phyloP scores from a whole-genome alignment of 1,284 basidiomycete genomes.

The Sporisorium iseilematis-ciliati region DNA sequence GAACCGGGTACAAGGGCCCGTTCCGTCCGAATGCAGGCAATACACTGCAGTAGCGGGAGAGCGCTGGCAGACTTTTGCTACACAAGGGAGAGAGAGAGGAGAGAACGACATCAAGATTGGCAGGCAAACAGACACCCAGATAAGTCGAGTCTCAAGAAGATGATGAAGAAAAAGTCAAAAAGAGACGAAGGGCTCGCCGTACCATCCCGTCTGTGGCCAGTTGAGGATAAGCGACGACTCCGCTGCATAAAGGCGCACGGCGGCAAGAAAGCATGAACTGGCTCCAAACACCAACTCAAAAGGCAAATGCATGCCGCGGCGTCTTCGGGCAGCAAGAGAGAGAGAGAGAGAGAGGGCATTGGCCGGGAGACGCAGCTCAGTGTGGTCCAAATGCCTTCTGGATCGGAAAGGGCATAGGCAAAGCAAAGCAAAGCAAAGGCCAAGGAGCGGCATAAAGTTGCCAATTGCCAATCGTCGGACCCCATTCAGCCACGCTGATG shows the following conservation, averaged over 20 bases:
- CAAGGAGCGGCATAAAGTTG: not conserved
- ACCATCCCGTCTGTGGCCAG: not conserved
- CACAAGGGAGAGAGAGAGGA: not conserved
- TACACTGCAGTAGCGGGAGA: not conserved
- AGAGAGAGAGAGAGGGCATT: not conserved
- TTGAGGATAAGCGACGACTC: not conserved
- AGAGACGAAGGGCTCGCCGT: not conserved
- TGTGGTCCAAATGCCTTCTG: not conserved
- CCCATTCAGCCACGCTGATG: not conserved
- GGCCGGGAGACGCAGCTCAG: not conserved
- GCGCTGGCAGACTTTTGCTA: too few species aligned
- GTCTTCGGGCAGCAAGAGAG: too few species aligned
- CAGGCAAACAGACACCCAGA: conserved; percentile 1
- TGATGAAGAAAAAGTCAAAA: not conserved
- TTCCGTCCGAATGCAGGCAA: not conserved
- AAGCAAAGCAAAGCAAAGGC: too few species aligned
- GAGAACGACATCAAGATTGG: not conserved
- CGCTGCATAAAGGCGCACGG: conserved; percentile 6
- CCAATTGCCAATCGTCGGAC: not conserved
- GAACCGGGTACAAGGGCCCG: not conserved
- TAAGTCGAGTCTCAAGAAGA: too few species aligned
- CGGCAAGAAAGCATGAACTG: not conserved
- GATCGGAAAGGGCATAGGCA: not conserved
- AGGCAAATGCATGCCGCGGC: too few species aligned
- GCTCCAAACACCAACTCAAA: not conserved